Conservation (phyloP, 257 asterid genomes). For the Lithospermum erythrorhizon region DNA sequence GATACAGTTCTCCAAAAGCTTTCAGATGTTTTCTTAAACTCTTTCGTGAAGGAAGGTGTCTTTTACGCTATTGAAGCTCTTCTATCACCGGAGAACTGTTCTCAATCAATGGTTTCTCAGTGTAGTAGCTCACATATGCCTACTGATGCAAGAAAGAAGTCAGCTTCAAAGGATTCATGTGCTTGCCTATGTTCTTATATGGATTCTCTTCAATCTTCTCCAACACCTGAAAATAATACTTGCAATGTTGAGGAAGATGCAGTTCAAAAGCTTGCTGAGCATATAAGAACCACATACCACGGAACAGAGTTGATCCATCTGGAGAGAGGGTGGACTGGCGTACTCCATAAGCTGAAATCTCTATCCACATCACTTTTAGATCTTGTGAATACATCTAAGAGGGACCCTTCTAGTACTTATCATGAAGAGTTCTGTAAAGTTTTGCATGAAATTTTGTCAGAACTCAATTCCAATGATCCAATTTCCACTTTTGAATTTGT, state of each 20-base stretch:
- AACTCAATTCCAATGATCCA: slow-evolving; percentile 53
- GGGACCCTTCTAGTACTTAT: slow-evolving; percentile 26
- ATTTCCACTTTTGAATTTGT: slow-evolving; percentile 92
- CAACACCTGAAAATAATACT: slow-evolving; percentile 22
- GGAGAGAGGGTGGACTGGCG: slow-evolving; percentile 57
- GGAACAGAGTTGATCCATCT: slow-evolving; percentile 47
- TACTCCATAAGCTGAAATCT: slow-evolving; percentile 63
- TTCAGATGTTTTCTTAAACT: slow-evolving; percentile 48
- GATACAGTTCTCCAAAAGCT: slow-evolving; percentile 65
- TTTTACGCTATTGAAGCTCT: slow-evolving; percentile 57
- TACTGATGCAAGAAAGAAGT: slow-evolving; percentile 21
- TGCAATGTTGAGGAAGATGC: slow-evolving; percentile 67
- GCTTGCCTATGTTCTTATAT: slow-evolving; percentile 71
- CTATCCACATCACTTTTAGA: slow-evolving; percentile 41
- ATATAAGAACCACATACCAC: slow-evolving; percentile 49
- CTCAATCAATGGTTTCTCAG: slow-evolving; percentile 34
- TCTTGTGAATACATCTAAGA: slow-evolving; percentile 24
- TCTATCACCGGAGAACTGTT: slow-evolving; percentile 43
- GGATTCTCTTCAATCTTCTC: slow-evolving; percentile 31
- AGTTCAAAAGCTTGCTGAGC: slow-evolving; percentile 57
- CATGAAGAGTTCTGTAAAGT: slow-evolving; percentile 41
- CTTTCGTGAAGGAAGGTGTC: slow-evolving; percentile 88
- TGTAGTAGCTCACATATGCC: slow-evolving; percentile 37
- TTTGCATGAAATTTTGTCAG: slow-evolving; percentile 51
- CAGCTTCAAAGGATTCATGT: slow-evolving; percentile 26